Conservation (phyloP, 352 stramenopile species). For the Phytopythium ostracodes region DNA sequence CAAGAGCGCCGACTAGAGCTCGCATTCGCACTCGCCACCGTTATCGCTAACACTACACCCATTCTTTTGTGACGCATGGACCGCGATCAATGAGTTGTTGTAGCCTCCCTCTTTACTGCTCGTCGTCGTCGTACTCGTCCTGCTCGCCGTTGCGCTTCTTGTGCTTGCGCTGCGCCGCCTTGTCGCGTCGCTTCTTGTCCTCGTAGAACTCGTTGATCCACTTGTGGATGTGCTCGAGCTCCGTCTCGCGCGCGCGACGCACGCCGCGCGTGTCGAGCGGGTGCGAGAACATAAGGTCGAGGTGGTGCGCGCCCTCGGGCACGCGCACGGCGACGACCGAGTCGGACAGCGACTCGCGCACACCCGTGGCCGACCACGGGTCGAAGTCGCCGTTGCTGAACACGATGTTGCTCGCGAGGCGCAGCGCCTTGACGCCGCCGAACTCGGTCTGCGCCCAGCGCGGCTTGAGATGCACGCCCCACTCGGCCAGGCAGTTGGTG, state of each 20-base stretch:
- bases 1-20: neutral
- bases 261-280: conserved; percentile 38
- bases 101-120: neutral
- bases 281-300: conserved; percentile 57
- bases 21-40: neutral
- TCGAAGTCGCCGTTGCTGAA: conserved; percentile 68
- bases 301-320: conserved; percentile 42
- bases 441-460: conserved; percentile 41
- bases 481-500: conserved; percentile 27
- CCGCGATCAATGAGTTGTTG: neutral
- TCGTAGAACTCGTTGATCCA: conserved; percentile 53
- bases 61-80: neutral
- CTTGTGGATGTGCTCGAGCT: conserved; percentile 39
- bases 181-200: conserved; percentile 17
- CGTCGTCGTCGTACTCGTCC: neutral
- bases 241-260: conserved; percentile 25
- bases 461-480: conserved; percentile 42
- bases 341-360: conserved; percentile 30
- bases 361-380: conserved; percentile 49
- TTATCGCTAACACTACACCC: neutral
- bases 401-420: conserved; percentile 51
- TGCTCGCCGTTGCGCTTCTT: conserved; percentile 3
- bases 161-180: neutral
- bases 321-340: conserved; percentile 39
- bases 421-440: conserved; percentile 43